phyloP scores from a whole-genome alignment of 2,329 filamentous ascomycete genomes.

The Periconia digitata region DNA sequence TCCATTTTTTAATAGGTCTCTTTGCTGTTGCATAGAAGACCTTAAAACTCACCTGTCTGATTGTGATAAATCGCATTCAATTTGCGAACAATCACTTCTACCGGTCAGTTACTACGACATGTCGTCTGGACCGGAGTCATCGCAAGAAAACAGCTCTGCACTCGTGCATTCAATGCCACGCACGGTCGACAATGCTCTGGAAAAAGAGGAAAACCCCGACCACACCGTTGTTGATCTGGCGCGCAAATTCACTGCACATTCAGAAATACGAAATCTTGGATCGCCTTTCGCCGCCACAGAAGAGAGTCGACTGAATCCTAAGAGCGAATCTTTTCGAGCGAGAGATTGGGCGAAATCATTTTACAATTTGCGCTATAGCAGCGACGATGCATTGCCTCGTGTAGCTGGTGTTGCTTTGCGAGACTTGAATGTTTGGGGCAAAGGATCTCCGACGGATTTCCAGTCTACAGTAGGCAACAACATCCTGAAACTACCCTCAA shows the following conservation, averaged over 20 bases:
- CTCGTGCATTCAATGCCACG: background rate
- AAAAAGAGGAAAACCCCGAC: conserved; percentile 14
- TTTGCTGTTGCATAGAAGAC: too few relatives aligned
- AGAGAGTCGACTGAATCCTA: conserved; percentile 46
- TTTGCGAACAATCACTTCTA: too few relatives aligned
- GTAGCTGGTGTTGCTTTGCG: conserved; percentile 65
- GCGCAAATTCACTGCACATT: conserved; percentile 41
- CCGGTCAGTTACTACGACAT: too few relatives aligned
- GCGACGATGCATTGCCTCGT: conserved; percentile 53
- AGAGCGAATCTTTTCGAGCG: conserved; percentile 46
- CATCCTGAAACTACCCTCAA: conserved; percentile 60
- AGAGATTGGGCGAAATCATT: conserved; percentile 49
- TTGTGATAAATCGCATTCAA: too few relatives aligned
- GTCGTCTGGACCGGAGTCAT: too few relatives aligned
- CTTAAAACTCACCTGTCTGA: too few relatives aligned
- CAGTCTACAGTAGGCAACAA: conserved; percentile 67
- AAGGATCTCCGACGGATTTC: conserved; percentile 65
- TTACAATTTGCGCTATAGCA: conserved; percentile 45
- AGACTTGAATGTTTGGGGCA: conserved; percentile 66
- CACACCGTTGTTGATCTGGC: conserved; percentile 36
- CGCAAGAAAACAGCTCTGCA: too few relatives aligned
- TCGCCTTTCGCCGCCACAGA: conserved; percentile 34
- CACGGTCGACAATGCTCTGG: background rate
- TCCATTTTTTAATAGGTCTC: too few relatives aligned
- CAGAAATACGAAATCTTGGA: conserved; percentile 35